phyloP scores from a whole-genome alignment of 2,329 filamentous ascomycete species.

The Samsoniella hepiali region DNA sequence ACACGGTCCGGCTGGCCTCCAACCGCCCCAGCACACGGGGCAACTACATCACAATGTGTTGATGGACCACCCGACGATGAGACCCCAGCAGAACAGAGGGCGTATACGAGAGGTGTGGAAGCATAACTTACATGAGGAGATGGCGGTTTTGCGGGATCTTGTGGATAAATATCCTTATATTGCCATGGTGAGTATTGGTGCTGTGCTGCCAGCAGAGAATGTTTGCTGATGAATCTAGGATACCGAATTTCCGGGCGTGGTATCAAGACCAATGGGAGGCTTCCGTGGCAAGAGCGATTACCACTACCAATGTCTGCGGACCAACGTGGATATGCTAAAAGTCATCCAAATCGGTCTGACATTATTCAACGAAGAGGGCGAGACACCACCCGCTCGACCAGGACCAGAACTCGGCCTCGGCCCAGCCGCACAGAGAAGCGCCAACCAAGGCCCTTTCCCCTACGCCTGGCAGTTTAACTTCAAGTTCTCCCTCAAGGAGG shows the following conservation, averaged over 20 bases:
- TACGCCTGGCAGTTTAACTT: conserved; percentile 99
- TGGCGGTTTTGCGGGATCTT: conserved; percentile 76
- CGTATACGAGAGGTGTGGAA: conserved; percentile 97
- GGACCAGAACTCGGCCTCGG: conserved; percentile 41
- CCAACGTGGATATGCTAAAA: conserved; percentile 95
- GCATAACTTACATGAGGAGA: conserved; percentile 86
- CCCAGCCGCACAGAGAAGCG: conserved; percentile 38
- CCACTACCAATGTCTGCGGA: conserved; percentile 95
- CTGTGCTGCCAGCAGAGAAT: no score
- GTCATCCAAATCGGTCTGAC: conserved; percentile 97
- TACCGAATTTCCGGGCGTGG: conserved; percentile 97
- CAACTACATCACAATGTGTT: conserved; percentile 40
- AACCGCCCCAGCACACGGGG: conserved; percentile 55
- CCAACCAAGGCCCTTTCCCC: conserved; percentile 57
- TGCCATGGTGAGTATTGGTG: conserved; percentile 68
- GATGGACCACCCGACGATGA: conserved; percentile 42
- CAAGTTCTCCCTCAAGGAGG: conserved; percentile 86
- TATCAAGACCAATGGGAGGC: conserved; percentile 88
- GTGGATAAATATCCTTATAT: conserved; percentile 93
- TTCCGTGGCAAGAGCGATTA: conserved; percentile 97
- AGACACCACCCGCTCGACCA: conserved; percentile 73
- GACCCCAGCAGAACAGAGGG: conserved; percentile 62
- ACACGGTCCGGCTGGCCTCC: conserved; percentile 53
- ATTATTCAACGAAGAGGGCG: conserved; percentile 85
- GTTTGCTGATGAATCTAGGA: conserved; percentile 57